phyloP scores from a whole-genome alignment of 306 rosid species.

The Rosa chinensis region DNA sequence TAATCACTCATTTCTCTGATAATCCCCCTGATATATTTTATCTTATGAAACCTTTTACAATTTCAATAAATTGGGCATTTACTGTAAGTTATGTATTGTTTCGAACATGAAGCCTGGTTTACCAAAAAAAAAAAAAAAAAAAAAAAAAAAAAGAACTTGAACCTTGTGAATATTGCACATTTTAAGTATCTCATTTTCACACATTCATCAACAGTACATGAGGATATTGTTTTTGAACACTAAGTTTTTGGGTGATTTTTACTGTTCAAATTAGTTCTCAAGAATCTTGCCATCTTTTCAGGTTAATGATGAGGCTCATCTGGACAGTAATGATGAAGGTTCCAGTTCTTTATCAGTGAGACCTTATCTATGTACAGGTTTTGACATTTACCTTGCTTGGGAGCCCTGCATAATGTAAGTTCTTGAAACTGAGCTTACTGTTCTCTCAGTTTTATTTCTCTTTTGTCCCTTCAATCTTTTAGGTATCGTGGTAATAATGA shows the following conservation, averaged over 20 bases:
- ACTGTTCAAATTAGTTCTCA: slow-evolving; percentile 6
- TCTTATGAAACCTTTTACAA: neutral
- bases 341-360: slow-evolving; percentile 35
- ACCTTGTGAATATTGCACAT: neutral
- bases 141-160: neutral
- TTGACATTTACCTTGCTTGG: slow-evolving; percentile 91
- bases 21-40: neutral
- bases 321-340: slow-evolving; percentile 32
- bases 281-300: slow-evolving; percentile 32
- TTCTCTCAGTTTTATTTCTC: neutral
- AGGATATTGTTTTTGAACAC: neutral
- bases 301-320: slow-evolving; percentile 49
- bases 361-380: slow-evolving; percentile 90
- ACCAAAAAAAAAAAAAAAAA: neutral
- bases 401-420: slow-evolving; percentile 96
- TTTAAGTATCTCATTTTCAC: neutral
- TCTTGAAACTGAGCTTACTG: neutral
- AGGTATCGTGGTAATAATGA: neutral
- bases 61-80: neutral
- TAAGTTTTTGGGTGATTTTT: slow-evolving; percentile 6
- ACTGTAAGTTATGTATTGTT: neutral
- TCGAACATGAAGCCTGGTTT: neutral
- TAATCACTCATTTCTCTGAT: neutral
- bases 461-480: neutral
- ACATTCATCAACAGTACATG: neutral